Evolutionary conservation across 208 protist genomes (phyloP), one percentile per base, ranked within the genome.

Genomic region (Trichomonas vaginalis): DNA sequence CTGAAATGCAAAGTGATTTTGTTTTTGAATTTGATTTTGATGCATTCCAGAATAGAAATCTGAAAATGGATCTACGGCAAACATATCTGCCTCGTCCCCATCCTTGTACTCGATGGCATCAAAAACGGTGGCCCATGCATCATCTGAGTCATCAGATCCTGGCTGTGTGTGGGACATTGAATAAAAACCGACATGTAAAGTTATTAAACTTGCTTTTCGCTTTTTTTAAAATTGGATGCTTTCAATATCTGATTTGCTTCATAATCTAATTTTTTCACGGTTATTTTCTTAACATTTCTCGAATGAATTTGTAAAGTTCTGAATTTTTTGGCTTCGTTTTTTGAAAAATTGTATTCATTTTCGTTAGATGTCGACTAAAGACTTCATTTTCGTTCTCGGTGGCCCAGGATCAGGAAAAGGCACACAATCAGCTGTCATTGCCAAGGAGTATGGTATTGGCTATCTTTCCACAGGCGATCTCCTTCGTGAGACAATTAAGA

Each of bases 381-480:
- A 96, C 23, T 70, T 96, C 35, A 79, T 96, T 17, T 96, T 96
- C 47, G 96, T 96, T 37, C 46, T 97, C 27, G 97, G 97, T 17
- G 97, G 97, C 39, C 97, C 97, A 23, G 97, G 97, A 12, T 95
- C 96, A 17, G 97, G 97, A n/a, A 97, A 97, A 62, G 97, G 97
- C 27, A 97, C 97, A n/a, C 97, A 97, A 95, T 97, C 97, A 47
- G 80, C 39, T 6, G 56, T 90, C 9, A 97, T 97, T 47, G 97
- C 97, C 83, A 86, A 97, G 42, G 95, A 97, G 27, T 97, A 96
- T 51, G 97, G 97, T 3, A 97, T 96, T 95, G 87, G 87, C 27
- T 97, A 97, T 96, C 61, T 97, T 2, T 97, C 97, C 27, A 96
- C 97, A 35, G 97, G 97, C 32, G 97, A 97, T 80, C 96, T 97